Conservation (phyloP, 2,329 filamentous ascomycete genomes). For the Penicillium polonicum region DNA sequence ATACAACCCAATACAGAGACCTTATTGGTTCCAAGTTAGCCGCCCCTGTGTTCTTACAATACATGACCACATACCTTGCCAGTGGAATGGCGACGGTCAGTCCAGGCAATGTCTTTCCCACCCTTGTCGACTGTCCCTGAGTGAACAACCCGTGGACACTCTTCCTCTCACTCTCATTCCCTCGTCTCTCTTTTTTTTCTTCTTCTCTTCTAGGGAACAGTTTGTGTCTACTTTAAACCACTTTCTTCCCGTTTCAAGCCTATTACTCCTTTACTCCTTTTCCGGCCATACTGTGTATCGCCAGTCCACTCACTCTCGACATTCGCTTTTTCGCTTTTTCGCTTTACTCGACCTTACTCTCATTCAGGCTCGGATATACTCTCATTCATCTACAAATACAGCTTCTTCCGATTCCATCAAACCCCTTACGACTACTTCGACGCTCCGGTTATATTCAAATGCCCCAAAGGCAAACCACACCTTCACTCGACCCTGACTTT, state of each 20-base stretch:
- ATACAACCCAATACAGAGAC: not conserved
- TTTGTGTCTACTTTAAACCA: not conserved
- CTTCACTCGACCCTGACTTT: not conserved
- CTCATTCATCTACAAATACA: slow-evolving; percentile 18
- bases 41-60: slow-evolving; percentile 7
- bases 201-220: slow-evolving; percentile 3
- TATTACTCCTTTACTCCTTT: slow-evolving; percentile 13
- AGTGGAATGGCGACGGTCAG: slow-evolving; percentile 4
- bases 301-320: slow-evolving; percentile 33
- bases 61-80: slow-evolving; percentile 7
- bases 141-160: slow-evolving; percentile 1
- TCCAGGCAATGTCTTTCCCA: slow-evolving; percentile 1
- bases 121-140: slow-evolving; percentile 15
- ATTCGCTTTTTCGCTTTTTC: slow-evolving; percentile 13
- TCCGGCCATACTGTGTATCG: slow-evolving; percentile 34
- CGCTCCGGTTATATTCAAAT: slow-evolving; percentile 14
- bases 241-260: slow-evolving; percentile 1
- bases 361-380: slow-evolving; percentile 17
- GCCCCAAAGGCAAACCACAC: slow-evolving; percentile 8
- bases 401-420: slow-evolving; percentile 5
- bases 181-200: slow-evolving; percentile 4
- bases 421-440: slow-evolving; percentile 5
- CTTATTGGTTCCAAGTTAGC: not conserved
- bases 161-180: slow-evolving; percentile 4
- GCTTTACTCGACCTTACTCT: slow-evolving; percentile 11